These are phyloP conservation scores for Botrytis sinoallii DNA, from an alignment of 2,329 filamentous ascomycete genomes.

Conservation along the genomic window DNA sequence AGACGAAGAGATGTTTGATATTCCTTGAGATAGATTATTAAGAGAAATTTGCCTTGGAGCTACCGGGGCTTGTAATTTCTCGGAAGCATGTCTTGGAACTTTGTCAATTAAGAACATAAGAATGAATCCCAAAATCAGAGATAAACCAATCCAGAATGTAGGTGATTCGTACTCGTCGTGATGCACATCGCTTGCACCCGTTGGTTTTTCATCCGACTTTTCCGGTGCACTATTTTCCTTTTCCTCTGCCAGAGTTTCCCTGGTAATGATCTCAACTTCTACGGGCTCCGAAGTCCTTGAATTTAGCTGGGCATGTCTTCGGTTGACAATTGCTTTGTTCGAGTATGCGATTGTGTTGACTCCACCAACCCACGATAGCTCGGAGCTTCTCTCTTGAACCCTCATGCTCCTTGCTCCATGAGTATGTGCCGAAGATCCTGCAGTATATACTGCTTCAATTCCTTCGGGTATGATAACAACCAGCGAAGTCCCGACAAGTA, in stretches of 20 bases:
- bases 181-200: slow-evolving; percentile 29
- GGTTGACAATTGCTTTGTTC: slow-evolving; percentile 13
- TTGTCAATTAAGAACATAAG: slow-evolving; percentile 97
- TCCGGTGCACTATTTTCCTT: slow-evolving; percentile 12
- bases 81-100: slow-evolving; percentile 68
- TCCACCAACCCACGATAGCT: slow-evolving; percentile 27
- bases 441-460: slow-evolving; percentile 79
- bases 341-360: slow-evolving; percentile 25
- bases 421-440: slow-evolving; percentile 39
- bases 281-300: background rate
- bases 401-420: slow-evolving; percentile 27
- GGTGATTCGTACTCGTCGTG: slow-evolving; percentile 49
- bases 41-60: slow-evolving; percentile 83
- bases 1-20: slow-evolving; percentile 39
- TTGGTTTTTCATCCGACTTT: slow-evolving; percentile 14
- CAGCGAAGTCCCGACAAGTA: slow-evolving; percentile 89
- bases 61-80: slow-evolving; percentile 61
- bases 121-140: slow-evolving; percentile 83
- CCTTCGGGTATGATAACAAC: slow-evolving; percentile 98
- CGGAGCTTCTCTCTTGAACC: slow-evolving; percentile 19
- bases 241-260: slow-evolving; percentile 4
- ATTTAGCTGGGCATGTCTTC: background rate
- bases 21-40: slow-evolving; percentile 67
- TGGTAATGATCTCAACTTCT: background rate
- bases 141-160: slow-evolving; percentile 78